A percentile compares a stretch with the other conserved stretches of the same genome.
phyloP scores from a whole-genome alignment of 495 filamentous ascomycete genomes.

The Penicillium chermesinum region DNA sequence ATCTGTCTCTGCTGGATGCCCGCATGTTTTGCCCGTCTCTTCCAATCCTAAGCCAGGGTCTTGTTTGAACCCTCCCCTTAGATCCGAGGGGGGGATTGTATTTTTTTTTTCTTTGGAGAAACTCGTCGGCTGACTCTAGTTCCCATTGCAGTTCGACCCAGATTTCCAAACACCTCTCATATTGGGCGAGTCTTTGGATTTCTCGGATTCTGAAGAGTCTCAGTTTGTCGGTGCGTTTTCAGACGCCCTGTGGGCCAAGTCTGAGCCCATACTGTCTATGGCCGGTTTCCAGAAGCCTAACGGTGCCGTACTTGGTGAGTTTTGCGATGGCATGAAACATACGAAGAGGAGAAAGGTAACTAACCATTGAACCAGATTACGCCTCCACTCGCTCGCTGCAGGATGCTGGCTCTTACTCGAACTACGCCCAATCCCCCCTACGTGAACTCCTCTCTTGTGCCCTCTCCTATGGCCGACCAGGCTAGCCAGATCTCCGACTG shows the following conservation, averaged over 20 bases:
- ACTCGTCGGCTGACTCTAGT: constrained; percentile 19
- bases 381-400: constrained; percentile 41
- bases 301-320: constrained; percentile 41
- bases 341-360: neutral
- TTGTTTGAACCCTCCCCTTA: constrained; percentile 17
- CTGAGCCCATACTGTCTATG: constrained; percentile 51
- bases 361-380: constrained; percentile 30
- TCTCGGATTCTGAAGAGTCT: constrained; percentile 48
- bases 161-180: constrained; percentile 50
- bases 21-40: constrained; percentile 17
- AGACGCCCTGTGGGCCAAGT: constrained; percentile 50
- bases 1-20: constrained; percentile 19
- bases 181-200: constrained; percentile 48
- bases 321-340: neutral
- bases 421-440: constrained; percentile 41
- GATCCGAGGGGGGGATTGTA: neutral
- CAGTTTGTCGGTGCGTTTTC: constrained; percentile 41
- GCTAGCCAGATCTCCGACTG: constrained; percentile 43
- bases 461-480: constrained; percentile 44
- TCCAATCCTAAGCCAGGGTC: constrained; percentile 13
- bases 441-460: constrained; percentile 41
- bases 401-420: constrained; percentile 41
- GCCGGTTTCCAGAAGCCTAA: constrained; percentile 46
- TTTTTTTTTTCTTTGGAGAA: constrained; percentile 6
- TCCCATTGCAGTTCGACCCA: constrained; percentile 34